Evolutionary conservation across 257 asterid genomes (phyloP).

Genomic region (Solanum piurae): DNA sequence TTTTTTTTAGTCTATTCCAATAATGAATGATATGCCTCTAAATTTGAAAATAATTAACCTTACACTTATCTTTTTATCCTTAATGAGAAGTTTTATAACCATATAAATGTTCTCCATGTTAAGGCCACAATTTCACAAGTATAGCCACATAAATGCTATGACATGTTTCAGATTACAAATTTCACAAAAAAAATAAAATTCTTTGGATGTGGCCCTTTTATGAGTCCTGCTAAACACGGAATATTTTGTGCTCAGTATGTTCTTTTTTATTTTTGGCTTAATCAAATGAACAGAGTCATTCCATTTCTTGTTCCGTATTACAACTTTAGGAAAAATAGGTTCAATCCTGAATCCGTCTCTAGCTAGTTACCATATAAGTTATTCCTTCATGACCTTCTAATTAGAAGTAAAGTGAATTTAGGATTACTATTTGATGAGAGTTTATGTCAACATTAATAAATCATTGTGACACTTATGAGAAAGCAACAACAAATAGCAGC

Average conservation of each 20-base stretch:
- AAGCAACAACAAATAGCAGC: too few relatives aligned
- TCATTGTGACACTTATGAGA: not conserved
- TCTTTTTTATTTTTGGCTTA: not conserved
- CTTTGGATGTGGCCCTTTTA: not conserved
- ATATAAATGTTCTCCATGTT: not conserved
- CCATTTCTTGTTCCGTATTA: not conserved
- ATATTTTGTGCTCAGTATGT: not conserved
- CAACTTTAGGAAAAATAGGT: not conserved
- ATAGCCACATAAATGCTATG: not conserved
- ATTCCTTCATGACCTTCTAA: not conserved
- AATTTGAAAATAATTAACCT: not conserved
- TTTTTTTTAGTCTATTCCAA: not conserved
- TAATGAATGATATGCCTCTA: not conserved
- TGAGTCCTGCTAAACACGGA: fast-evolving
- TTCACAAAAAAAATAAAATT: not conserved
- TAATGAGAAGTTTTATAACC: not conserved
- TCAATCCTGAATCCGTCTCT: not conserved
- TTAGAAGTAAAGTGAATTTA: not conserved
- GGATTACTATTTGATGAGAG: not conserved
- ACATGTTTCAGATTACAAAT: not conserved
- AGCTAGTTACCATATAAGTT: not conserved
- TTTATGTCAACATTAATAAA: not conserved
- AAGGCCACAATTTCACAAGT: not conserved
- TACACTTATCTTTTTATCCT: not conserved
- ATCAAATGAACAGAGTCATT: not conserved